Evolutionary conservation across 23 red algal genomes (phyloP).

Genomic region (Porphyridium purpureum): DNA sequence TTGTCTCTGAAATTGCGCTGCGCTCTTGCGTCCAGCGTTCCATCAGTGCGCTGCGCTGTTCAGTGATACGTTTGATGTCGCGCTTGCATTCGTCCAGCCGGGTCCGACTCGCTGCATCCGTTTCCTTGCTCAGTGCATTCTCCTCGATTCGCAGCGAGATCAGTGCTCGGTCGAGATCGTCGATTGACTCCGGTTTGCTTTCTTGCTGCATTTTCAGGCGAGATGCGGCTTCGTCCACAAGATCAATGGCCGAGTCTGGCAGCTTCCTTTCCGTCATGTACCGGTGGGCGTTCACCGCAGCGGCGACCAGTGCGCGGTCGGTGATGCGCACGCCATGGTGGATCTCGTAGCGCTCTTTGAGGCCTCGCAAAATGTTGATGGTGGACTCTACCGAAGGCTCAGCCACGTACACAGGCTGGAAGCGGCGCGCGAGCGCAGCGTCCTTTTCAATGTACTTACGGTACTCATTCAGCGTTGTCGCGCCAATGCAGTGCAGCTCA

Average conservation of each 20-base stretch:
- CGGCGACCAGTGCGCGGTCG: slow-evolving; percentile 30
- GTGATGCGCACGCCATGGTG: slow-evolving; percentile 41
- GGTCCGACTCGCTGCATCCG: not conserved
- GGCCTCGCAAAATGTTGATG: slow-evolving; percentile 31
- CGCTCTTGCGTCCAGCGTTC: slow-evolving; percentile 17
- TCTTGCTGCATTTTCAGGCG: slow-evolving; percentile 29
- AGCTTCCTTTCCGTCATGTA: slow-evolving; percentile 37
- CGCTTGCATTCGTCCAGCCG: slow-evolving; percentile 1
- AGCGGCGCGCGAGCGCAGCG: slow-evolving; percentile 37
- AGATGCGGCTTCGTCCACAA: slow-evolving; percentile 39
- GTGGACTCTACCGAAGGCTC: slow-evolving; percentile 39
- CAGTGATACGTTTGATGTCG: not conserved
- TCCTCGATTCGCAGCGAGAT: slow-evolving; percentile 19
- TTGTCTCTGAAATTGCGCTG: slow-evolving; percentile 2
- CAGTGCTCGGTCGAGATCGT: slow-evolving; percentile 22
- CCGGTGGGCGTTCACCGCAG: slow-evolving; percentile 19
- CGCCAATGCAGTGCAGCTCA: slow-evolving; percentile 45
- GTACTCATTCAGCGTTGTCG: slow-evolving; percentile 41
- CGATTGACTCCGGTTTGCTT: slow-evolving; percentile 27
- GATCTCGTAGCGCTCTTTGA: slow-evolving; percentile 16
- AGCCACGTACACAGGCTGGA: slow-evolving; percentile 29
- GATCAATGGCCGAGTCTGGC: slow-evolving; percentile 44
- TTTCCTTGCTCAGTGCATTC: slow-evolving; percentile 27
- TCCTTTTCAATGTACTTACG: slow-evolving; percentile 69
- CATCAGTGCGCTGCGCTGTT: not conserved